A percentile compares a stretch with the other conserved stretches of the same genome.
Evolutionary conservation across 2,329 filamentous ascomycete genomes (phyloP).

Genomic region (Aspergillus sergii): DNA sequence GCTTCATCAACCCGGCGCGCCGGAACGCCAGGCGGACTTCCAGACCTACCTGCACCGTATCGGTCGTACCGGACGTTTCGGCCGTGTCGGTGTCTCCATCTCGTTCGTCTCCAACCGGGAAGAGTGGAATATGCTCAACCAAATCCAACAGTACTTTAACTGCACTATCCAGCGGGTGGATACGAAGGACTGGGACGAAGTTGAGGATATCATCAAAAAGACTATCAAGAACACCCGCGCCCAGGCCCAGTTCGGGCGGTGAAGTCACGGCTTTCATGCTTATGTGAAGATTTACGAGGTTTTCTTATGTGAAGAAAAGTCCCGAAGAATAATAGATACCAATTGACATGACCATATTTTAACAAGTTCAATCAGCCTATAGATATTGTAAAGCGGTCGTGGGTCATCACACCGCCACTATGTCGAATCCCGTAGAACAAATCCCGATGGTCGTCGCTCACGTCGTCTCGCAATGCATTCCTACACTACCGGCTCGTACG

Average conservation of each 20-base stretch:
- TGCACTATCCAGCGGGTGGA: slow-evolving; percentile 81
- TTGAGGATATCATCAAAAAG: slow-evolving; percentile 78
- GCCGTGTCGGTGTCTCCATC: slow-evolving; percentile 92
- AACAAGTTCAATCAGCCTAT: not conserved
- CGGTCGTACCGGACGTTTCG: slow-evolving; percentile 93
- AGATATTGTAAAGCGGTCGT: not conserved
- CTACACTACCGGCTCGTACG: no score
- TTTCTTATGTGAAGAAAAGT: slow-evolving; percentile 20
- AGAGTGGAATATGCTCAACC: slow-evolving; percentile 76
- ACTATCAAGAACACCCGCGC: slow-evolving; percentile 67
- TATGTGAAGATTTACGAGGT: slow-evolving; percentile 34
- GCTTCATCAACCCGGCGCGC: slow-evolving; percentile 56
- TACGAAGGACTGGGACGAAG: slow-evolving; percentile 86
- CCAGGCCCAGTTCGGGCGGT: slow-evolving; percentile 38
- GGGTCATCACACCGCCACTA: no score
- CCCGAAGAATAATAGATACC: slow-evolving; percentile 37
- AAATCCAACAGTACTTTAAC: slow-evolving; percentile 78
- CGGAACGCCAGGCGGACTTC: slow-evolving; percentile 73
- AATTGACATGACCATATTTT: slow-evolving; percentile 12
- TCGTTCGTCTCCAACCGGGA: slow-evolving; percentile 87
- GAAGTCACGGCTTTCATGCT: slow-evolving; percentile 7
- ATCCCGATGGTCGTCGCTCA: no score
- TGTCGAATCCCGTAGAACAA: no score
- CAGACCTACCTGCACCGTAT: slow-evolving; percentile 99
- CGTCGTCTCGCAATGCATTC: no score